phyloP scores from a whole-genome alignment of 768 basidiomycete genomes.

The Amanita muscaria region DNA sequence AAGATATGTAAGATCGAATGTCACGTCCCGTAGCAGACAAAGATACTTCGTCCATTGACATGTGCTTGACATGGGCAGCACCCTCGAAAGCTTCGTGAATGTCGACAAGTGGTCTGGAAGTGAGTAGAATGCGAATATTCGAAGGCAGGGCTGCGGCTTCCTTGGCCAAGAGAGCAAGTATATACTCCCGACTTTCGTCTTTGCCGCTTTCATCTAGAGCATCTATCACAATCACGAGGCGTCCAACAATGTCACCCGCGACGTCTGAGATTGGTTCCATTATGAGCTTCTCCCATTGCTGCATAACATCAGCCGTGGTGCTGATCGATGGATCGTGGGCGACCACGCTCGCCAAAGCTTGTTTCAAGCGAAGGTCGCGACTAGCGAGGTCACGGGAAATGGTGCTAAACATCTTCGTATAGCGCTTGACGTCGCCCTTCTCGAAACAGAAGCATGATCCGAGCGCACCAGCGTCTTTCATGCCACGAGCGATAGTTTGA shows the following conservation, averaged over 20 bases:
- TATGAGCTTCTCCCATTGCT: not conserved
- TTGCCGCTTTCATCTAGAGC: slow-evolving; percentile 19
- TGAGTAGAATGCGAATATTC: slow-evolving; percentile 23
- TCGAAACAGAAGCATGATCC: no score
- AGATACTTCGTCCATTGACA: slow-evolving; percentile 10
- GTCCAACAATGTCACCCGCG: not conserved
- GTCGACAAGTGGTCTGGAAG: slow-evolving; percentile 19
- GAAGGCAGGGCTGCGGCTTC: slow-evolving; percentile 14
- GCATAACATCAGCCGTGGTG: not conserved
- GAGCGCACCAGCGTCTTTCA: no score
- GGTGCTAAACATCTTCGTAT: slow-evolving; percentile 1
- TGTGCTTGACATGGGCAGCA: not conserved
- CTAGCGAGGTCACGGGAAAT: slow-evolving; percentile 3
- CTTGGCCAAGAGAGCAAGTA: slow-evolving; percentile 17
- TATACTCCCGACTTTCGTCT: slow-evolving; percentile 7
- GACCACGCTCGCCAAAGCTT: not conserved
- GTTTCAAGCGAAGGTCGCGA: not conserved
- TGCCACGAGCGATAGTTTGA: slow-evolving; percentile 5
- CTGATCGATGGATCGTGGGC: not conserved
- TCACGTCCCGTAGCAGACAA: not conserved
- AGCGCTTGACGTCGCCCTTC: slow-evolving; percentile 3
- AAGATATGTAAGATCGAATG: slow-evolving; percentile 6
- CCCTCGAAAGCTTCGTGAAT: slow-evolving; percentile 10
- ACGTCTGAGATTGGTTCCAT: not conserved
- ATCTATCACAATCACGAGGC: slow-evolving; percentile 17